These are phyloP conservation scores for Cladosporium phlei DNA, from an alignment of 2,329 filamentous ascomycete genomes.

Conservation along the genomic window DNA sequence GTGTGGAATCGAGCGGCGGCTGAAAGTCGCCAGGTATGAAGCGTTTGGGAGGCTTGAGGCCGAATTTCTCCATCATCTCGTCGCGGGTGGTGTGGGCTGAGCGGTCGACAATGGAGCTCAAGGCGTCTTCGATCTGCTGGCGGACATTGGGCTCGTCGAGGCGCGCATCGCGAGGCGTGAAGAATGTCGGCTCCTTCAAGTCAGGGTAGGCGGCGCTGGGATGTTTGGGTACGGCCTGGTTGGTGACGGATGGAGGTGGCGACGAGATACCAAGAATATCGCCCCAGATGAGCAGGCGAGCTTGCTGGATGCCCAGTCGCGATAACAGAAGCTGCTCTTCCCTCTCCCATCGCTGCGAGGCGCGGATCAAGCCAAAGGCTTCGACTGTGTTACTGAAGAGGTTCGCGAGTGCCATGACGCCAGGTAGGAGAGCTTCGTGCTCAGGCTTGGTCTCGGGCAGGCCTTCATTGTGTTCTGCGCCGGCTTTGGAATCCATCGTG, in stretches of 20 bases:
- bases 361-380: slow-evolving; percentile 43
- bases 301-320: slow-evolving; percentile 44
- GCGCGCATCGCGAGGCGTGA: slow-evolving; percentile 38
- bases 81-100: slow-evolving; percentile 35
- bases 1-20: slow-evolving; percentile 40
- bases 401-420: slow-evolving; percentile 40
- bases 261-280: slow-evolving; percentile 43
- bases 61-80: slow-evolving; percentile 44
- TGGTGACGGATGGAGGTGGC: slow-evolving; percentile 40
- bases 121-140: slow-evolving; percentile 36
- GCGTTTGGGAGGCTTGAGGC: slow-evolving; percentile 41
- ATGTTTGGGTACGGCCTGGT: slow-evolving; percentile 41
- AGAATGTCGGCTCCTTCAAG: slow-evolving; percentile 42
- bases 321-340: slow-evolving; percentile 41
- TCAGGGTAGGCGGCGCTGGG: slow-evolving; percentile 43
- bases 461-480: slow-evolving; percentile 12
- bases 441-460: slow-evolving; percentile 18
- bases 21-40: slow-evolving; percentile 34
- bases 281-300: slow-evolving; percentile 46
- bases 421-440: slow-evolving; percentile 32
- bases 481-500: slow-evolving; percentile 3
- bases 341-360: slow-evolving; percentile 38
- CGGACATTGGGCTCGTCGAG: slow-evolving; percentile 38
- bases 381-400: slow-evolving; percentile 47
- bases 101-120: slow-evolving; percentile 44